Percentiles rank a stretch among this genome's conserved stretches.
Conservation (phyloP, 805 yeast genomes). For the Kodamaea laetipori region DNA sequence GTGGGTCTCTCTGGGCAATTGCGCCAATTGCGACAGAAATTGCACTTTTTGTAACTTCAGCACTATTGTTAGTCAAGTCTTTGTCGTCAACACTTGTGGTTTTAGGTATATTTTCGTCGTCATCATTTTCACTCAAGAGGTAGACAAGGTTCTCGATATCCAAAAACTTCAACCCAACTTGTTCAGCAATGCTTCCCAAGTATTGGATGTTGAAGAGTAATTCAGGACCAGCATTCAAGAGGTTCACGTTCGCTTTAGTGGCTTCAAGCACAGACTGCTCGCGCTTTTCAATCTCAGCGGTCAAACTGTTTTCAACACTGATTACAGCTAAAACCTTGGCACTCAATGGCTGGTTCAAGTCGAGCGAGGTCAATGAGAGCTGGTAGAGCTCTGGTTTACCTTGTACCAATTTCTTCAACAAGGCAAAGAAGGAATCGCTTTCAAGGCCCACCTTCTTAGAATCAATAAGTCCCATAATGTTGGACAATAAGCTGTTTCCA, state of each 20-base stretch:
- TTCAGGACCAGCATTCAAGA: slow-evolving; percentile 20
- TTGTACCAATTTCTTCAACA: slow-evolving; percentile 10
- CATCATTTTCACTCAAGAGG: slow-evolving; percentile 8
- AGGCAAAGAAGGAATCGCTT: slow-evolving; percentile 5
- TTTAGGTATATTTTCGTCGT: slow-evolving; percentile 8
- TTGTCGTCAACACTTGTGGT: slow-evolving; percentile 12
- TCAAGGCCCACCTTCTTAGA: slow-evolving; percentile 1
- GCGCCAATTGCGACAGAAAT: slow-evolving; percentile 15
- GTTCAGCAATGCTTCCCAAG: slow-evolving; percentile 30
- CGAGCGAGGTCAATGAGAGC: slow-evolving; percentile 15
- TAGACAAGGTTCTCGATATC: slow-evolving; percentile 39
- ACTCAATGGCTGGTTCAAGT: slow-evolving; percentile 24
- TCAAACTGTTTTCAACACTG: slow-evolving; percentile 23
- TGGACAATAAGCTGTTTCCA: not conserved
- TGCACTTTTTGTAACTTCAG: slow-evolving; percentile 14
- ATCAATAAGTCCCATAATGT: slow-evolving; percentile 2
- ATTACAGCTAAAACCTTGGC: slow-evolving; percentile 36
- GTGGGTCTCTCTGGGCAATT: slow-evolving; percentile 11
- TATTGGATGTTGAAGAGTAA: slow-evolving; percentile 42
- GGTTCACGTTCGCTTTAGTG: slow-evolving; percentile 36
- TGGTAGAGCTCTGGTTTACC: slow-evolving; percentile 14
- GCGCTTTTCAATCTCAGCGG: slow-evolving; percentile 25
- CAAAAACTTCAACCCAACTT: slow-evolving; percentile 13
- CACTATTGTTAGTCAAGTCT: slow-evolving; percentile 11
- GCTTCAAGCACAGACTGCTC: slow-evolving; percentile 30